Base-by-base conservation (phyloP, 73 alveolate species). In the Tetrahymena borealis region DNA sequence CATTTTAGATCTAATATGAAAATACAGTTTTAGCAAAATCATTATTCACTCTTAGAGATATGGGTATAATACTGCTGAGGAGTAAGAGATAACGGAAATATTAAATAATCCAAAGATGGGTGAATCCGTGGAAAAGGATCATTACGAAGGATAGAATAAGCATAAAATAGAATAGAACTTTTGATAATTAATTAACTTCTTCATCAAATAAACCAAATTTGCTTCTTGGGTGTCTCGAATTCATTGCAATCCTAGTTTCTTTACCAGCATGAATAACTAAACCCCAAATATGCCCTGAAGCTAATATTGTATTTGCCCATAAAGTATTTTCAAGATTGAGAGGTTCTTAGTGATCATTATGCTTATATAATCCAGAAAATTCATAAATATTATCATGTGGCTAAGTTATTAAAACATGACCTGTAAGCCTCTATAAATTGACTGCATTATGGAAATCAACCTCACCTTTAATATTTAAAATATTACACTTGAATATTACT, bases 191-290 rank as follows among this genome's bases (percentile, higher is more conserved):
- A 95, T 98, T 98, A n/a, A 98, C 93, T 95, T 98, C 99, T 39
- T 91, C 93, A 77, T 98, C 99, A n/a, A 97, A 91, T 40, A 93
- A 92, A 7, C 99, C 99, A 35, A 97, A 90, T 94, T 98, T 98
- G 32, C 97, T 93, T 91, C 96, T 95, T 11, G 99, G 99, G 12
- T 93, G 39, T 39, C 98, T 91, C 11, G 99, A 93, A 92, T 98
- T 98, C 99, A 98, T 97, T 24, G 96, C 94, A 38, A 98, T 96
- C 96, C 99, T 94, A 38, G 99, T 98, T 90, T 98, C 99, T 93
- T 91, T 96, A 16, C 99, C 99, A 38, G 99, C 97, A 93, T 97
- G 97, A 13, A 96, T 93, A 28, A 98, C 99, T 93, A 97, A 40
- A 1, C 99, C 99, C 32, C 91, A 78, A 12, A 98, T 96, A 28